Conservation (phyloP, 202 grass and related monocot genomes). For the Bolboschoenoplectus hybrid region DNA sequence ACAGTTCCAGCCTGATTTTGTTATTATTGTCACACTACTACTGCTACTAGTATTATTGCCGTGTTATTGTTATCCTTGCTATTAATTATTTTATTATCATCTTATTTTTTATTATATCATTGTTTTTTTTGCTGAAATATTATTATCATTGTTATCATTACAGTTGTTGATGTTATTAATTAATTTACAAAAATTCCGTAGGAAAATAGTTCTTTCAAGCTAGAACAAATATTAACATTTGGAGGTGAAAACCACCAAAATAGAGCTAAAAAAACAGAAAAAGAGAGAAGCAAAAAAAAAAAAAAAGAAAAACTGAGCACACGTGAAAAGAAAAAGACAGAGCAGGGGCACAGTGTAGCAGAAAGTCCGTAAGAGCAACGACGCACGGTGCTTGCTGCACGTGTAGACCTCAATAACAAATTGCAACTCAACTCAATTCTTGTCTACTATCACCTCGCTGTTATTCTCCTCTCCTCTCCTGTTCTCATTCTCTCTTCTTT, state of each 20-base stretch:
- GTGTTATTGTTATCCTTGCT: neutral
- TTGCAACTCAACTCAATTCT: no score
- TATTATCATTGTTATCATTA: neutral
- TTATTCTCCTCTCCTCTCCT: neutral
- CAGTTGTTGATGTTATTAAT: neutral
- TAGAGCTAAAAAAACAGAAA: neutral
- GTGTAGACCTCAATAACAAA: neutral
- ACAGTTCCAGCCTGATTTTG: neutral
- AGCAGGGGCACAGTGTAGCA: conserved; percentile 18
- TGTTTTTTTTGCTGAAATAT: neutral
- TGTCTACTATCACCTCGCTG: neutral
- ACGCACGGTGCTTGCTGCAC: conserved; percentile 13
- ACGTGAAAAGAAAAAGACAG: conserved; percentile 24
- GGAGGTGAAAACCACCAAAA: neutral
- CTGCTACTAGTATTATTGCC: neutral
- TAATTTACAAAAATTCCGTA: neutral
- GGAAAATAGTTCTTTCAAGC: neutral
- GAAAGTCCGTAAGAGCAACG: conserved; percentile 27
- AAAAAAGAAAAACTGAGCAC: neutral
- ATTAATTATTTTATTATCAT: neutral
- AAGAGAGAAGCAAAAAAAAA: neutral
- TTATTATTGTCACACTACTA: neutral
- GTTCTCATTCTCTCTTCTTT: neutral
- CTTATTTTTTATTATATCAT: neutral
- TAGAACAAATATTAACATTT: neutral